Evolutionary conservation across 345 rosid species (phyloP).

Genomic region (Erodium maritimum): DNA sequence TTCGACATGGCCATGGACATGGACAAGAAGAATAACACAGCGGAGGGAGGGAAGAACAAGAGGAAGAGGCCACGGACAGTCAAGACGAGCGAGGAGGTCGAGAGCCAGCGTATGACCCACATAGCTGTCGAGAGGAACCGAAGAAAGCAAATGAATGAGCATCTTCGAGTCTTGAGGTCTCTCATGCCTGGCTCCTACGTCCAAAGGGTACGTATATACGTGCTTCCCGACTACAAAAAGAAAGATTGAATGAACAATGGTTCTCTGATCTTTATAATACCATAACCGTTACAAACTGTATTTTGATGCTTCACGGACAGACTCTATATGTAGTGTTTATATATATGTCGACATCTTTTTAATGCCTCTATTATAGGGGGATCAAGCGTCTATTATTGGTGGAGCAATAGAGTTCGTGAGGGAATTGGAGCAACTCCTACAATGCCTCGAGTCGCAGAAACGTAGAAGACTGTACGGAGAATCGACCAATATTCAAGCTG

Average conservation of each 20-base stretch:
- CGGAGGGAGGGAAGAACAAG: constrained; percentile 44
- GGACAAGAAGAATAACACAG: constrained; percentile 16
- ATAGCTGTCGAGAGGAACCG: constrained; percentile 88
- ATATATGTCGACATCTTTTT: neutral
- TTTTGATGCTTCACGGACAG: too few relatives aligned
- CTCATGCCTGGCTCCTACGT: constrained; percentile 97
- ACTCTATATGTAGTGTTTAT: neutral
- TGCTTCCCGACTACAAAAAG: neutral
- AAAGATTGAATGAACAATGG: too few relatives aligned
- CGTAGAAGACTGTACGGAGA: constrained; percentile 56
- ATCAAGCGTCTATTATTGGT: constrained; percentile 96
- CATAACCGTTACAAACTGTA: too few relatives aligned
- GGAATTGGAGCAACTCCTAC: constrained; percentile 84
- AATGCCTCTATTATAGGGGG: constrained; percentile 40
- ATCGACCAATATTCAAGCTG: constrained; percentile 15
- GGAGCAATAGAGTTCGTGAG: constrained; percentile 94
- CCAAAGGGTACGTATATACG: constrained; percentile 49
- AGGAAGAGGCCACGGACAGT: constrained; percentile 59
- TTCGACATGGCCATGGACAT: too few relatives aligned
- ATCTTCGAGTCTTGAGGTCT: constrained; percentile 78
- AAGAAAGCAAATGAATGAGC: constrained; percentile 93
- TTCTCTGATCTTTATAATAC: too few relatives aligned
- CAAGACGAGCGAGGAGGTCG: constrained; percentile 86
- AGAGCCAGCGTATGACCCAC: constrained; percentile 88
- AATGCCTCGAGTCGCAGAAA: constrained; percentile 85